Base-by-base conservation (phyloP, 192 early-diverging fungal genomes). In the Chytriomyces confervae region DNA sequence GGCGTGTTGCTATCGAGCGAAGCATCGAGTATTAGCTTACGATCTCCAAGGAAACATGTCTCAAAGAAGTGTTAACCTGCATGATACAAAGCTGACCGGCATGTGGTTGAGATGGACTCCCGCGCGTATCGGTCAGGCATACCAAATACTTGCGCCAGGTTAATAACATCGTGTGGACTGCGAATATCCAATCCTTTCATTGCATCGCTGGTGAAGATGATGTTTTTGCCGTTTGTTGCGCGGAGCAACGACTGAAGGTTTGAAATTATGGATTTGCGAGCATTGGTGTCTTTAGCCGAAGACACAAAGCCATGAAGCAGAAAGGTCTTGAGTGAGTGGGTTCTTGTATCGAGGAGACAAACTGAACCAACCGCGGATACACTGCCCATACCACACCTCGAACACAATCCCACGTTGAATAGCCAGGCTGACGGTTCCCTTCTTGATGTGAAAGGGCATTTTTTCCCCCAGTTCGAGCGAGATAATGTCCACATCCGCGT, bases 401-500 rank as follows among this genome's bases (percentile, higher is more conserved):
- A 96, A 96, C 61, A 84, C 87, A 2, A 96, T 84, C 2, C 94
- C 95, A 36, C 93, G 86, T 49, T 89, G 87, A 0, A 94, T 82
- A 10, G 94, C 94, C 45, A 81, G 50, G 49, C 91, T 91, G 50
- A 95, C 79, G 5, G 86, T 90, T 16, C 90, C 79, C 62, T 86
- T 81, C 75, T 91, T 90, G 57, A 96, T 62, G 80, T 86, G 88
- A 78, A 92, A 93, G 27, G 90, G 89, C 45, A 95, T 70, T 50
- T 92, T 82, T 65, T 85, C 65, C 23, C 83, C 80, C 79, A 91
- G 79, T 69, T 95, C 94, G 13, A 96, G 79, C 45, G 91, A 89
- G 50, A 96, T 94, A 50, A 96, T 91, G 77, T 96, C 95, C 23
- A 94, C 79, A 50, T 95, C 94, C 44, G 88, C 81, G 36, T 85